These are phyloP conservation scores for Pythium utonaiense DNA, from an alignment of 352 stramenopile species.

Conservation along the genomic window DNA sequence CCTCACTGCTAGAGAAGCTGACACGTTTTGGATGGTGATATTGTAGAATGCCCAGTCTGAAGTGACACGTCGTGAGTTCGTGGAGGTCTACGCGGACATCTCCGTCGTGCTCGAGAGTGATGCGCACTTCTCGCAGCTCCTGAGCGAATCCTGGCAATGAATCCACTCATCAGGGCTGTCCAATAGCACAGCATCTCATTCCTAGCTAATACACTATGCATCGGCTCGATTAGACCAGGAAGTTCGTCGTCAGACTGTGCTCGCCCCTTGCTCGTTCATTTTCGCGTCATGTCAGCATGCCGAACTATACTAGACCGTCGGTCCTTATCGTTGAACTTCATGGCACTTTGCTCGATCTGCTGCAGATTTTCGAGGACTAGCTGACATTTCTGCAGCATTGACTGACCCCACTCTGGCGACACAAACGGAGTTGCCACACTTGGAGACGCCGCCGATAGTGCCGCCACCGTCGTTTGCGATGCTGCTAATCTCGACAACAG, in stretches of 20 bases:
- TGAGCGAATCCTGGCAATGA: slow-evolving; percentile 70
- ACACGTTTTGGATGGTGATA: background rate
- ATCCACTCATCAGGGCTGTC: background rate
- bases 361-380: slow-evolving; percentile 39
- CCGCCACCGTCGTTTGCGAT: background rate
- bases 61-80: slow-evolving; percentile 51
- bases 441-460: background rate
- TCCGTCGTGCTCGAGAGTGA: slow-evolving; percentile 57
- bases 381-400: slow-evolving; percentile 44
- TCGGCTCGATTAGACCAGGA: too few relatives aligned
- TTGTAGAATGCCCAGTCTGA: slow-evolving; percentile 20
- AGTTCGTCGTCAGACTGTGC: too few relatives aligned
- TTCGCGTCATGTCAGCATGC: background rate
- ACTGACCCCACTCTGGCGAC: slow-evolving; percentile 11
- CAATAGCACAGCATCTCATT: background rate
- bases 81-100: slow-evolving; percentile 73
- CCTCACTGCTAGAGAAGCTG: background rate
- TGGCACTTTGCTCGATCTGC: slow-evolving; percentile 38
- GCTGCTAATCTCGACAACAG: background rate
- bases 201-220: background rate
- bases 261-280: too few relatives aligned
- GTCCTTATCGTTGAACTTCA: slow-evolving; percentile 6
- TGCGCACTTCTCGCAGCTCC: slow-evolving; percentile 56
- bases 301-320: slow-evolving; percentile 1
- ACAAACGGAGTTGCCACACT: background rate